Base-by-base conservation (phyloP, 2,329 filamentous ascomycete species). In the Xenoacremonium recifei region DNA sequence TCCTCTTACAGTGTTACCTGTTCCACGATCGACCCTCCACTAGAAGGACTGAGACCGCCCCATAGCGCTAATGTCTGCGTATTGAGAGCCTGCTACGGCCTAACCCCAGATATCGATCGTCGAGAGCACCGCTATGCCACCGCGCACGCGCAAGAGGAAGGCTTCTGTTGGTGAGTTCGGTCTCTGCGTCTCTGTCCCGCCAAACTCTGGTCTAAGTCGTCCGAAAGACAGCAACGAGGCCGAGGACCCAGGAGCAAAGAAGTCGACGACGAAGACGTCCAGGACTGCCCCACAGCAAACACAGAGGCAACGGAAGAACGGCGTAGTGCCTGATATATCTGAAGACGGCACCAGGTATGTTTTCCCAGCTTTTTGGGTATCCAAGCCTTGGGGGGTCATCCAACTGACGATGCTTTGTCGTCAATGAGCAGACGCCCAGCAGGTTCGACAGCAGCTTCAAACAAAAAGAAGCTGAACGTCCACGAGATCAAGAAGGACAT, bases 101-200 rank as follows among this genome's bases (percentile, higher is more conserved):
- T n/a, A n/a, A n/a, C n/a, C n/a, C n/a, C n/a, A n/a, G n/a, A n/a
- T n/a, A n/a, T n/a, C n/a, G n/a, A n/a, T n/a, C n/a, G n/a, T n/a
- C n/a, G n/a, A n/a, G 13, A 27, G 23, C 23, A 10, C 27, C 3
- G 30, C 6, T 4, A 65, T 65, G 62, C 50, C 61, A 5, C 52
- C 56, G 12, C 44, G 35, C 35, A 53, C 53, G 10, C 45, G 55
- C n/a, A 63, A 60, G 31, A 56, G 57, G 42, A 62, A 52, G 20
- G 32, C 29, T 6, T 50, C 52, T 13, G 50, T 44, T 5, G 58
- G 62, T 58, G 35, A 34, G 49, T 18, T 12, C 10, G 37, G 21
- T 2, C 29, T 7, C 13, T 32, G 1, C 4, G 15, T 32, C 7
- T 5, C 7, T 12, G 6, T 11, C n/a, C n/a, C n/a, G n/a, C n/a